Base-by-base conservation (phyloP, 352 stramenopile genomes). In the Globisporangium cylindrosporum region DNA sequence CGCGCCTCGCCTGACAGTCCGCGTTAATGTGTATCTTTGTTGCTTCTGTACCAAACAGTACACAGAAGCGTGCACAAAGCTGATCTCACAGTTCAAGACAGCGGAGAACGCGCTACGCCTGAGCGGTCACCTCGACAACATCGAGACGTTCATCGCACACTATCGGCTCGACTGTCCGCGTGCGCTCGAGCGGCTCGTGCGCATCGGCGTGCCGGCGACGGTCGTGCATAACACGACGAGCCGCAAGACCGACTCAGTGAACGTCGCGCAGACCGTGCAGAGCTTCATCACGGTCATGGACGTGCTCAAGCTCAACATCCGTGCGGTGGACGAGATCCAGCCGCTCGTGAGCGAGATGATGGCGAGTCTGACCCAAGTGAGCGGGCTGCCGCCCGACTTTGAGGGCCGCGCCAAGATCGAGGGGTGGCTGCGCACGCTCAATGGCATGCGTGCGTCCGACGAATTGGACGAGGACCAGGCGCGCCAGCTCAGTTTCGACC, bases 251-350 rank as follows among this genome's bases (percentile, higher is more conserved):
- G 89, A 97, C 69, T 94, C 86, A 49, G 90, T 97, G 69, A 94
- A 93, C 77, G 96, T 96, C 34, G 94, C 96, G 4, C 95, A 99
- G 75, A 98, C 96, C 24, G 96, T 94, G 61, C 94, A 99, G 85
- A 92, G 96, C 75, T 99, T 99, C 73, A 99, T 99, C 80, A 99
- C 97, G 25, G 82, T 97, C 59, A 99, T 99, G 95, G 97, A 99
- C 76, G 94, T 97, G 49, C 90, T 99, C 54, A 98, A 99, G 74
- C 86, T 99, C 53, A 97, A 98, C 73, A 97, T 98, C 73, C 89
- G 96, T 54, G 97, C 96, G 6, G 97, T 99, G 54, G 97, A 99
- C 79, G 97, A 99, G 78, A 91, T 99, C 59, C 97, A 99, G 80
- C 97, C 97, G 59, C 75, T 99, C 55, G 73, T 99, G 67, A 98